A percentile compares a stretch with the other conserved stretches of the same genome.
phyloP scores from a whole-genome alignment of 106 monocot species.

The Vanilla planifolia region DNA sequence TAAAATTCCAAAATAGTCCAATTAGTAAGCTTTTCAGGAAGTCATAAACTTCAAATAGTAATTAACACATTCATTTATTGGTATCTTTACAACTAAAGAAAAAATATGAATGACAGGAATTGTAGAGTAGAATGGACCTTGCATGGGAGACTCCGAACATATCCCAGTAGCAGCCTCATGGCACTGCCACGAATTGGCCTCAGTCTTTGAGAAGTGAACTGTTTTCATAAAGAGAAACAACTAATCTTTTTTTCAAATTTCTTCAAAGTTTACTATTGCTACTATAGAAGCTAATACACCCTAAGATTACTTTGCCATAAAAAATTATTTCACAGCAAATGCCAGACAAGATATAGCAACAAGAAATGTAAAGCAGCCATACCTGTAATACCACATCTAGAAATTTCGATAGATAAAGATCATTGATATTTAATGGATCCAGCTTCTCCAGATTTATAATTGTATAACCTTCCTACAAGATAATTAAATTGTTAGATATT shows the following conservation, averaged over 20 bases:
- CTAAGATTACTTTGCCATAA: neutral
- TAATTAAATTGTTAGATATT: neutral
- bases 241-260: neutral
- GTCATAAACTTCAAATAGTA: too few relatives aligned
- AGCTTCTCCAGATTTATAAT: conserved; percentile 80
- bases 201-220: conserved; percentile 93
- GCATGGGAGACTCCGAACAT: conserved; percentile 75
- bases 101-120: neutral
- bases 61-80: neutral
- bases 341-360: neutral
- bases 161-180: conserved; percentile 50
- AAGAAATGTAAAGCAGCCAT: neutral
- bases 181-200: conserved; percentile 74
- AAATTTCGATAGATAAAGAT: conserved; percentile 70
- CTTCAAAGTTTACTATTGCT: neutral
- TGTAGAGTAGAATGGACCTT: conserved; percentile 50
- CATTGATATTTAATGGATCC: conserved; percentile 52
- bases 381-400: conserved; percentile 75
- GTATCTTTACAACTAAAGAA: neutral
- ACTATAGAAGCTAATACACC: neutral
- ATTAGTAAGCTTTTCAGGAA: too few relatives aligned
- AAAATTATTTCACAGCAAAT: neutral
- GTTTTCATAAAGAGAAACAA: conserved; percentile 15
- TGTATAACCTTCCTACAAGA: conserved; percentile 75
- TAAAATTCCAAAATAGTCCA: neutral